Conservation (phyloP, 78 protist genomes). For the Neovahlkampfia damariscottae region DNA sequence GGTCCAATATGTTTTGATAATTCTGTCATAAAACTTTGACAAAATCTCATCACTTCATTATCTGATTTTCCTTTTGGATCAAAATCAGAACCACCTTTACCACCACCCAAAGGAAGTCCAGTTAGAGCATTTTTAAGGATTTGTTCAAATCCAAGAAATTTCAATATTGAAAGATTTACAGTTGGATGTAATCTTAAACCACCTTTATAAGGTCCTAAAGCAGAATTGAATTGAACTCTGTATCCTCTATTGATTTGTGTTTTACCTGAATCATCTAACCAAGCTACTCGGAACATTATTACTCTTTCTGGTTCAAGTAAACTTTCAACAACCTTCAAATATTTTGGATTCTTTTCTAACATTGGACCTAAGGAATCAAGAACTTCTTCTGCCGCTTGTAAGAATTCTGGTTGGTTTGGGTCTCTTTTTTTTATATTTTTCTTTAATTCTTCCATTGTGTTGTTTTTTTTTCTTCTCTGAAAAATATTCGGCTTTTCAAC, state of each 20-base stretch:
- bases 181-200: constrained; percentile 68
- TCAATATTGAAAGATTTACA: constrained; percentile 46
- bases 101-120: constrained; percentile 54
- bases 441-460: too few relatives aligned
- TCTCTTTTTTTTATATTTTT: too few relatives aligned
- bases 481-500: too few relatives aligned
- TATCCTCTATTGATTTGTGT: constrained; percentile 46
- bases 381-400: constrained; percentile 43
- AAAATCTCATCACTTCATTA: constrained; percentile 45
- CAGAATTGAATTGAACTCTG: constrained; percentile 55
- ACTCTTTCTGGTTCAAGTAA: constrained; percentile 46
- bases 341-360: constrained; percentile 20
- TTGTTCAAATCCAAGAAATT: constrained; percentile 70
- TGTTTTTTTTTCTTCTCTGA: too few relatives aligned
- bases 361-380: constrained; percentile 19
- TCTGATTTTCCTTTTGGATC: constrained; percentile 56
- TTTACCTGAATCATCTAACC: constrained; percentile 41
- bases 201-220: constrained; percentile 69
- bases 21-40: constrained; percentile 58
- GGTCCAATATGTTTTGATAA: constrained; percentile 43
- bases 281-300: constrained; percentile 53
- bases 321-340: background rate
- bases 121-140: constrained; percentile 65
- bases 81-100: constrained; percentile 68
- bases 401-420: constrained; percentile 42